These are phyloP conservation scores for Cercospora brassicicola DNA, from an alignment of 2,329 filamentous ascomycete species.

Conservation along the genomic window DNA sequence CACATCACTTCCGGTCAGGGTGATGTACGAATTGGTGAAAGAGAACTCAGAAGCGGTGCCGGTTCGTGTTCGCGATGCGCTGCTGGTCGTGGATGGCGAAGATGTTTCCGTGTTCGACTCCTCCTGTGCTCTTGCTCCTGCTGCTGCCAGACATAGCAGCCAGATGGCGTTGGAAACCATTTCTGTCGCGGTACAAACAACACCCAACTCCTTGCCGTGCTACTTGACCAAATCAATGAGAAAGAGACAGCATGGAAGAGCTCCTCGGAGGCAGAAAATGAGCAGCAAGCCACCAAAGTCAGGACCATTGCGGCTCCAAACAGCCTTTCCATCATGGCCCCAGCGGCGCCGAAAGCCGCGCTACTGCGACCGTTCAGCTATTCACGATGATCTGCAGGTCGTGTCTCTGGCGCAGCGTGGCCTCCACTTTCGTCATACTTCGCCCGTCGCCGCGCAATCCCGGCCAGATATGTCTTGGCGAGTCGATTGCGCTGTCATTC, in stretches of 20 bases:
- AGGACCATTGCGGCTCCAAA: conserved; percentile 13
- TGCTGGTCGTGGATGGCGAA: conserved; percentile 29
- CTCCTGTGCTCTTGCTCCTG: conserved; percentile 36
- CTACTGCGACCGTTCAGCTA: not conserved
- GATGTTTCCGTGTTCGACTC: conserved; percentile 27
- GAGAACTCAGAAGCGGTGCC: conserved; percentile 20
- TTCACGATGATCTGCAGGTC: not conserved
- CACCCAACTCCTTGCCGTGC: not conserved
- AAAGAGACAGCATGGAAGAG: not conserved
- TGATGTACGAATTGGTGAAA: conserved; percentile 32
- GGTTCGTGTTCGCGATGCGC: not conserved
- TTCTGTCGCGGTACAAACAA: conserved; percentile 7
- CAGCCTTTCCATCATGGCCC: conserved; percentile 8
- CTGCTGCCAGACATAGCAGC: conserved; percentile 40
- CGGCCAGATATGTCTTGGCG: conserved; percentile 5
- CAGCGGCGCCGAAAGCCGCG: conserved; percentile 2
- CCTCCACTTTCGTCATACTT: conserved; percentile 5
- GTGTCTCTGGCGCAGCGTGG: conserved; percentile 3
- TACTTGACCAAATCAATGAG: not conserved
- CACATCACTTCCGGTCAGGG: conserved; percentile 24
- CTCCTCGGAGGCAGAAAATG: not conserved
- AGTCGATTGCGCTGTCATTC: not conserved
- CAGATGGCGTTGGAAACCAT: conserved; percentile 35
- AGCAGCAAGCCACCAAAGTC: conserved; percentile 3
- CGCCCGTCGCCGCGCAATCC: conserved; percentile 4